These are phyloP conservation scores for Pseudoneurospora amorphoporcata DNA, from an alignment of 495 filamentous ascomycete genomes.

Conservation along the genomic window DNA sequence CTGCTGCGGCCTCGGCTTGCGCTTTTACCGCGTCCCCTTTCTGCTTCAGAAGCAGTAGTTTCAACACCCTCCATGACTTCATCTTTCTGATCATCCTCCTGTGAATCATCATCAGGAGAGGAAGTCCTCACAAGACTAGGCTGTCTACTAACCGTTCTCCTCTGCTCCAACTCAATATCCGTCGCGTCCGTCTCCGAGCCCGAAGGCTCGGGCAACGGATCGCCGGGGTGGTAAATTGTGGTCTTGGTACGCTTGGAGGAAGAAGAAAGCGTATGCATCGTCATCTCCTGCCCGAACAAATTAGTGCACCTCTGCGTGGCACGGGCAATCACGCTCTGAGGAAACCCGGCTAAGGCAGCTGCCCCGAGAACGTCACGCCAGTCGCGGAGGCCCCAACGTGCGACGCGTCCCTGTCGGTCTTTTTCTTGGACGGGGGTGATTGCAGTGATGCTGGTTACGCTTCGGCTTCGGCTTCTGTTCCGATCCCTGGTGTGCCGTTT, in stretches of 20 bases:
- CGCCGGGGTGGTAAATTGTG: slow-evolving; percentile 27
- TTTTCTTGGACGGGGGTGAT: background rate
- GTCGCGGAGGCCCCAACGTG: slow-evolving; percentile 46
- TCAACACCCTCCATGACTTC: background rate
- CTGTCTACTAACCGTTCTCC: slow-evolving; percentile 12
- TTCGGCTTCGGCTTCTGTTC: background rate
- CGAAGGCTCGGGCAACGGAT: slow-evolving; percentile 17
- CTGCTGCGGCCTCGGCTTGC: background rate
- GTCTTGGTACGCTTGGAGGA: background rate
- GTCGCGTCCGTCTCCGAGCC: slow-evolving; percentile 23
- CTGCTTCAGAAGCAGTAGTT: background rate
- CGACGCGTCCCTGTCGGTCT: slow-evolving; percentile 5
- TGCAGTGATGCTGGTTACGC: background rate
- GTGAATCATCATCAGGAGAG: background rate
- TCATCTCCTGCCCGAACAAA: slow-evolving; percentile 58
- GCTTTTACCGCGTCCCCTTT: background rate
- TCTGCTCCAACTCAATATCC: background rate
- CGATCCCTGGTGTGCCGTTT: background rate
- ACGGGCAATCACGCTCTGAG: slow-evolving; percentile 48
- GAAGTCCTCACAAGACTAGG: slow-evolving; percentile 3
- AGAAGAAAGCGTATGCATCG: slow-evolving; percentile 40
- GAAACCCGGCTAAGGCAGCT: slow-evolving; percentile 59
- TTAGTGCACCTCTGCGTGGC: slow-evolving; percentile 58
- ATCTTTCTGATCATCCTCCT: background rate
- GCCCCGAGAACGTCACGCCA: slow-evolving; percentile 74